Conservation (phyloP, 23 red algal genomes). For the Porphyridium purpureum region DNA sequence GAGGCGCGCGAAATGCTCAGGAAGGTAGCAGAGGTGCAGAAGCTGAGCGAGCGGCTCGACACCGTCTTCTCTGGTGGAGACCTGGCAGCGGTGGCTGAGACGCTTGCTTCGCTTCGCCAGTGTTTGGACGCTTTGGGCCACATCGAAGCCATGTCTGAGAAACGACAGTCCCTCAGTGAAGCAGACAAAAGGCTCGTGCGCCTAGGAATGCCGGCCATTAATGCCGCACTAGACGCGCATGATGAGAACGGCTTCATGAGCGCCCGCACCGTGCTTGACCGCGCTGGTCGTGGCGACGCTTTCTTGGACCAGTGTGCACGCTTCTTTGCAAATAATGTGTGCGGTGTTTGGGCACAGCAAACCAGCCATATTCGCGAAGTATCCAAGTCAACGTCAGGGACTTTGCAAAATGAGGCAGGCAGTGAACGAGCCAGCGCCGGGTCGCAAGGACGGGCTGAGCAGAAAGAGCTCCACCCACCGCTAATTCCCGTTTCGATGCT, state of each 20-base stretch:
- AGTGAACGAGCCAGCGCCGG: too few species aligned
- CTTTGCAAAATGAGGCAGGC: too few species aligned
- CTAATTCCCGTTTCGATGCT: too few species aligned
- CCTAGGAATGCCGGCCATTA: conserved; percentile 19
- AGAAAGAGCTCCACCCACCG: too few species aligned
- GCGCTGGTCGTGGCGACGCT: conserved; percentile 31
- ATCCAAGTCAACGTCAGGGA: too few species aligned
- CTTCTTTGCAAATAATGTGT: too few species aligned
- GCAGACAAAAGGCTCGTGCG: conserved; percentile 27
- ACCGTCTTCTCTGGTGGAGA: conserved; percentile 15
- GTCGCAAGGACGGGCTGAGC: too few species aligned
- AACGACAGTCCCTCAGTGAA: conserved; percentile 13
- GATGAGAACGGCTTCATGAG: conserved; percentile 13
- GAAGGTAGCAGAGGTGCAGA: conserved; percentile 21
- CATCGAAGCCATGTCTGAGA: conserved; percentile 15
- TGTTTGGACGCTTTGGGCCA: conserved; percentile 19
- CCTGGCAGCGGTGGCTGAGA: conserved; percentile 40
- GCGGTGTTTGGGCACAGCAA: too few species aligned
- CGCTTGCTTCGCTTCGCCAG: conserved; percentile 19
- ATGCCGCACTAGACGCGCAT: conserved; percentile 19
- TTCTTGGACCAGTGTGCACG: conserved; percentile 35
- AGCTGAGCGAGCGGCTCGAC: conserved; percentile 18
- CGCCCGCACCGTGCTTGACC: conserved; percentile 42
- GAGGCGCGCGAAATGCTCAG: conserved; percentile 22
- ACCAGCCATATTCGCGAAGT: too few species aligned